Percentiles rank a stretch among this genome's conserved stretches.
Evolutionary conservation across 768 basidiomycete species (phyloP).

Genomic region (Kwoniella pini): DNA sequence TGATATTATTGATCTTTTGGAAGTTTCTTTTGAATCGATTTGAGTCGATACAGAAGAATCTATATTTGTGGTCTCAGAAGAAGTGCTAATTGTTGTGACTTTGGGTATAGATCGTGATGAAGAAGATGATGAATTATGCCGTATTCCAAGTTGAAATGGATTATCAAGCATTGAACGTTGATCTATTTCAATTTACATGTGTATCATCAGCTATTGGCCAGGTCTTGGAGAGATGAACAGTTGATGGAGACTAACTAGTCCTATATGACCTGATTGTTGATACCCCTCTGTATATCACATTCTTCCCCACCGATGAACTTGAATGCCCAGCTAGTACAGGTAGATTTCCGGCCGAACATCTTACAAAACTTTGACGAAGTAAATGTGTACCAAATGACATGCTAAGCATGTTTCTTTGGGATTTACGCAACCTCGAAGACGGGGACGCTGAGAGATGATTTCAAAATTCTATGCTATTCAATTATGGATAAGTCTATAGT

Average conservation of each 20-base stretch:
- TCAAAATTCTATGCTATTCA: too few species aligned
- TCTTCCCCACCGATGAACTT: background rate
- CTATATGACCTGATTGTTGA: too few species aligned
- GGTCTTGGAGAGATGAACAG: too few species aligned
- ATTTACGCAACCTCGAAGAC: too few species aligned
- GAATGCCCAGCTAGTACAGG: too few species aligned
- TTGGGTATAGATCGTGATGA: background rate
- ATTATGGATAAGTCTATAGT: too few species aligned
- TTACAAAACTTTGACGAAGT: background rate
- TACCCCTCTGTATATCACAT: background rate
- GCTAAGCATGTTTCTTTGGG: background rate
- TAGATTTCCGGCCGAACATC: background rate
- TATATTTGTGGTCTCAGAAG: background rate
- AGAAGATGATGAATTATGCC: constrained; percentile 1
- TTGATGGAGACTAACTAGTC: background rate
- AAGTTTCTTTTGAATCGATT: constrained; percentile 1
- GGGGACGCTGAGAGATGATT: too few species aligned
- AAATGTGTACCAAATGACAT: background rate
- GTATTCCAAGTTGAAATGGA: background rate
- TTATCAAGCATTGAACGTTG: too few species aligned
- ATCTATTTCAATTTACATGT: too few species aligned
- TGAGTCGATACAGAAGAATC: background rate
- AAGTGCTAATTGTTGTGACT: background rate
- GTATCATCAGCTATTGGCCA: too few species aligned
- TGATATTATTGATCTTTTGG: constrained; percentile 11